Evolutionary conservation across 2,329 filamentous ascomycete genomes (phyloP), one percentile per base, ranked within the genome.

Genomic region (Pseudogymnoascus sp.): DNA sequence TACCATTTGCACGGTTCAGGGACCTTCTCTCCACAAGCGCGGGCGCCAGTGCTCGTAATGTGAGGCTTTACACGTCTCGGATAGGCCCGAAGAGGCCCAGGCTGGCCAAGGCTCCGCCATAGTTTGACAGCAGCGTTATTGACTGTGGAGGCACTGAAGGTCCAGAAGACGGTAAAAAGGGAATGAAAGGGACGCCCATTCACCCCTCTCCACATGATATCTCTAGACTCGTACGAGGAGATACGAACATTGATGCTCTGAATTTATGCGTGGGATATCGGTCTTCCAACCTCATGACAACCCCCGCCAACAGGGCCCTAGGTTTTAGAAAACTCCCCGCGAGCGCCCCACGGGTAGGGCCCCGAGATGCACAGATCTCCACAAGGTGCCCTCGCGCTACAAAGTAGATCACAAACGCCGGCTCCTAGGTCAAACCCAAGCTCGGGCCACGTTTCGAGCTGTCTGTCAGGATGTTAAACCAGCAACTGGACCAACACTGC

Each of bases 41-140:
- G n/a, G 29, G 29, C 29, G 10, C n/a, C 12, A 14, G 11, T 34
- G 26, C 29, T 57, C 34, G 29, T n/a, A 34, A 57, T 34, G 29
- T 57, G 29, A 57, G 51, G 51, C n/a, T 36, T 16, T 36, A 57
- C n/a, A 34, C 29, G 51, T 57, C 51, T 57, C 51, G 51, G 51
- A 21, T 36, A 11, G 51, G n/a, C 26, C 26, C 29, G 16, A 34
- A 34, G 51, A 34, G n/a, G 51, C 8, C 51, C 4, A 34, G 51
- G 10, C 10, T 14, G 26, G 26, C 29, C 29, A 57, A 57, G 51
- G 23, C 7, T 10, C 23, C 12, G 7, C 10, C 1, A 8, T 29
- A 51, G 21, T n/a, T 14, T 51, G 21, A 26, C 23, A 51, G 29
- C 47, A 12, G 10, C 2, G n/a, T 10, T 2, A 26, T 18, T 12